A percentile compares a stretch with the other conserved stretches of the same genome.
phyloP scores from a whole-genome alignment of 192 early-diverging fungal genomes.

The Rhizoclosmatium globosum region DNA sequence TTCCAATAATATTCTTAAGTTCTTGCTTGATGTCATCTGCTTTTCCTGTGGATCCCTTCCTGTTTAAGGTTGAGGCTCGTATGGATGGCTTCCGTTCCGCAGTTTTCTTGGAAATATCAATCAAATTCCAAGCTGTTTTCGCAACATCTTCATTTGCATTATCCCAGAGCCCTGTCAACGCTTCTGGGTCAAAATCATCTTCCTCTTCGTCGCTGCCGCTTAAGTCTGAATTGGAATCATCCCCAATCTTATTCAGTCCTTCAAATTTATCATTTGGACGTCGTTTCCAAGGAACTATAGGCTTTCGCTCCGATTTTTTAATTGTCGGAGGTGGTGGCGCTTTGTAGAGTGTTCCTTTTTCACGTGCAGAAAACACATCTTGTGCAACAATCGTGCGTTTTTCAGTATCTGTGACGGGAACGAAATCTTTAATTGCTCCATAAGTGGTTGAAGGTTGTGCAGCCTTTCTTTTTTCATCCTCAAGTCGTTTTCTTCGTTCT shows the following conservation, averaged over 20 bases:
- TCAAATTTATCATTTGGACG: not conserved
- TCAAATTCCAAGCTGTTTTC: slow-evolving; percentile 35
- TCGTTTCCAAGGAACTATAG: slow-evolving; percentile 15
- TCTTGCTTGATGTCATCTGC: slow-evolving; percentile 39
- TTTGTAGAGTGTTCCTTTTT: slow-evolving; percentile 19
- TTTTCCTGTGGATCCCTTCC: not conserved
- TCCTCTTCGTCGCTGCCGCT: not conserved
- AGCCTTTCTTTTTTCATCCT: not conserved
- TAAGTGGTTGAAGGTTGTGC: slow-evolving; percentile 14
- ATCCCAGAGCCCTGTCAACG: slow-evolving; percentile 1
- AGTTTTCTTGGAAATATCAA: slow-evolving; percentile 25
- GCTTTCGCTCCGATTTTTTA: slow-evolving; percentile 23
- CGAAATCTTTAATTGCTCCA: slow-evolving; percentile 28
- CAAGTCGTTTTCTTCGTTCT: slow-evolving; percentile 3
- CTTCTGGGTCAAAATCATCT: slow-evolving; percentile 21
- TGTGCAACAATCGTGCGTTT: slow-evolving; percentile 1
- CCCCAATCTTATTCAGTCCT: not conserved
- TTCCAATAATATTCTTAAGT: slow-evolving; percentile 37
- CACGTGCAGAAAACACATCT: slow-evolving; percentile 23
- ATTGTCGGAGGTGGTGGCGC: not conserved
- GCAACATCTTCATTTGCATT: not conserved
- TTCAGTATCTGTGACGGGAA: not conserved
- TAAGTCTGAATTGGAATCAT: not conserved
- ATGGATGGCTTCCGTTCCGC: not conserved
- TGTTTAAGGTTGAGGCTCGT: too few species aligned